These are phyloP conservation scores for Parasarocladium wereldwijsianum DNA, from an alignment of 2,329 filamentous ascomycete species.

Conservation along the genomic window DNA sequence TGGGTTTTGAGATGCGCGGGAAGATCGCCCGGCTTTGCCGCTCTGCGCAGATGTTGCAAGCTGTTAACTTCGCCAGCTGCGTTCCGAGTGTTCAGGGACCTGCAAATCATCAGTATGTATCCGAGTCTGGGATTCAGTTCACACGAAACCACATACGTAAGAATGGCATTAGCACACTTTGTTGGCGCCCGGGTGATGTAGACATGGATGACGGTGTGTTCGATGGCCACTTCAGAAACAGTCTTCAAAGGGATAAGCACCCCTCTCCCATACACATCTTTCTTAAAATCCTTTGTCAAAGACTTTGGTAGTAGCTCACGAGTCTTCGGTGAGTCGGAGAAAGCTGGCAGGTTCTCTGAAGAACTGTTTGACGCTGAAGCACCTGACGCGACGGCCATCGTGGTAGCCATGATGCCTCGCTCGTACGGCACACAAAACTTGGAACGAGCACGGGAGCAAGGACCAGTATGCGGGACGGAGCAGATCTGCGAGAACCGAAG, in stretches of 20 bases:
- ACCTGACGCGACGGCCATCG: neutral
- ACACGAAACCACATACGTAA: conserved; percentile 42
- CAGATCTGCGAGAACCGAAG: conserved; percentile 3
- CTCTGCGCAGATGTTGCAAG: conserved; percentile 59
- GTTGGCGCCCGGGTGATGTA: conserved; percentile 60
- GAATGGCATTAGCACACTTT: conserved; percentile 55
- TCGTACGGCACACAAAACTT: neutral
- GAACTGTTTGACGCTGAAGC: neutral
- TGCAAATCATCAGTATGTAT: conserved; percentile 15
- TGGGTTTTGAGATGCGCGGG: conserved; percentile 48
- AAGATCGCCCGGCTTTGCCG: conserved; percentile 56
- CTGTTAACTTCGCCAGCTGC: conserved; percentile 48
- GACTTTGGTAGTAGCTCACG: conserved; percentile 16
- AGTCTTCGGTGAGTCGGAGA: neutral
- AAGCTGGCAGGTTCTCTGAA: neutral
- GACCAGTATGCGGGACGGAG: neutral
- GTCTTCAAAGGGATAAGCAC: conserved; percentile 50
- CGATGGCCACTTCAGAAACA: conserved; percentile 45
- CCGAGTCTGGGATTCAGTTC: neutral
- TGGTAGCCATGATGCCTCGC: neutral
- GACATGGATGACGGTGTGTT: conserved; percentile 43
- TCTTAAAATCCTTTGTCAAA: conserved; percentile 20
- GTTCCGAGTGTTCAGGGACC: conserved; percentile 39
- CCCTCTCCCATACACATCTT: conserved; percentile 23
- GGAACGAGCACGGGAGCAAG: neutral